Evolutionary conservation across 2,329 filamentous ascomycete genomes (phyloP).

Genomic region (Aspergillus fructus): DNA sequence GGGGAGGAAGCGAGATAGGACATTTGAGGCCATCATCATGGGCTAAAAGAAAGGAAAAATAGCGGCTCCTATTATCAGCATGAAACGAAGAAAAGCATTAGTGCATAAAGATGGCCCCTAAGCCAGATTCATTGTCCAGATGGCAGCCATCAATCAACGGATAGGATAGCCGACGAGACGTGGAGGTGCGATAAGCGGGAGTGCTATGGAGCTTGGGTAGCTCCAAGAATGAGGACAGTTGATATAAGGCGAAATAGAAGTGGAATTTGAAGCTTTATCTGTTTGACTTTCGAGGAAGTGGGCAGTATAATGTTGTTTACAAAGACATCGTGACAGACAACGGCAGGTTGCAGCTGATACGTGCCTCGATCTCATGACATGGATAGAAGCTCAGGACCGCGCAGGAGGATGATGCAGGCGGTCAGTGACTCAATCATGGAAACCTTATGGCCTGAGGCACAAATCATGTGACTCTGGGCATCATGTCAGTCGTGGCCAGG

Average conservation of each 20-base stretch:
- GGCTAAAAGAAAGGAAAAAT: slow-evolving; percentile 1
- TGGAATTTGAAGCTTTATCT: background rate
- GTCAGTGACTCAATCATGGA: slow-evolving; percentile 6
- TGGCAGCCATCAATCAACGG: slow-evolving; percentile 16
- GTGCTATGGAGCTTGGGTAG: background rate
- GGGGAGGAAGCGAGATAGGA: slow-evolving; percentile 46
- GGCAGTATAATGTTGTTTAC: background rate
- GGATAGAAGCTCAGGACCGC: slow-evolving; percentile 12
- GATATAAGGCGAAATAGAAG: background rate
- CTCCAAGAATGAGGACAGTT: background rate
- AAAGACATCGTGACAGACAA: background rate
- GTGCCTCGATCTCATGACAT: slow-evolving; percentile 12
- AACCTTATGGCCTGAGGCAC: slow-evolving; percentile 17
- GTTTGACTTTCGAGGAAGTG: background rate
- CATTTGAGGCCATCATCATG: slow-evolving; percentile 44
- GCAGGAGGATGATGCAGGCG: slow-evolving; percentile 16
- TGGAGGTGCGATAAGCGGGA: background rate
- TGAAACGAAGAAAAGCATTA: slow-evolving; percentile 10
- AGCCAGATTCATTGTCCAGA: slow-evolving; percentile 13
- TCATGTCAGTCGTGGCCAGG: no score
- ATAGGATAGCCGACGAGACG: background rate
- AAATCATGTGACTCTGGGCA: slow-evolving; percentile 11
- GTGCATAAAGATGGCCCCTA: slow-evolving; percentile 12
- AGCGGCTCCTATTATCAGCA: slow-evolving; percentile 4
- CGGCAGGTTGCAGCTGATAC: slow-evolving; percentile 8